Evolutionary conservation across 192 early-diverging fungal genomes (phyloP).

Genomic region (Linnemannia exigua): DNA sequence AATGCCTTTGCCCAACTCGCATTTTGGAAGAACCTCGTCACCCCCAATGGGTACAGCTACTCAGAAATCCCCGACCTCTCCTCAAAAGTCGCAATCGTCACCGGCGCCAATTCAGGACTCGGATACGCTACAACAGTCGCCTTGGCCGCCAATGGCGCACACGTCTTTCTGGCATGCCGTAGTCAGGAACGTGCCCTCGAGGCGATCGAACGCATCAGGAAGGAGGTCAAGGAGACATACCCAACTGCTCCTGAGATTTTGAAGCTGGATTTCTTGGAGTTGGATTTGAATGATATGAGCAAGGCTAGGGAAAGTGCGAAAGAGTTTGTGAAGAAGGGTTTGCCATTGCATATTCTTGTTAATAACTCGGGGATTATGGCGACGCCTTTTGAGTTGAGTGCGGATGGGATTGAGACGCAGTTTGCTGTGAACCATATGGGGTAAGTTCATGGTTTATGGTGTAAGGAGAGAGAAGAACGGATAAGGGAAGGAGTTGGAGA

Average conservation of each 20-base stretch:
- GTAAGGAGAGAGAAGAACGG: neutral
- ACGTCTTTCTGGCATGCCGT: slow-evolving; percentile 32
- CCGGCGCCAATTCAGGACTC: slow-evolving; percentile 60
- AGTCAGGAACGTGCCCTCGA: neutral
- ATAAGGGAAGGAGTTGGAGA: neutral
- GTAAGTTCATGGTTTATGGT: neutral
- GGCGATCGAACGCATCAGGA: slow-evolving; percentile 16
- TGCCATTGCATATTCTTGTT: slow-evolving; percentile 61
- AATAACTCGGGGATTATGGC: slow-evolving; percentile 53
- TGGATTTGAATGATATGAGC: slow-evolving; percentile 38
- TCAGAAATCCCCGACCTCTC: slow-evolving; percentile 51
- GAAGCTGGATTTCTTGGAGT: slow-evolving; percentile 40
- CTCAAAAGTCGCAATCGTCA: slow-evolving; percentile 60
- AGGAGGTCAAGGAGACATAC: slow-evolving; percentile 26
- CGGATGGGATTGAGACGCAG: slow-evolving; percentile 57
- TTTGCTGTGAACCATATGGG: slow-evolving; percentile 65
- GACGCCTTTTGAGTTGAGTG: slow-evolving; percentile 30
- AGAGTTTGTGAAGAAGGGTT: slow-evolving; percentile 28
- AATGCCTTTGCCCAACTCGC: neutral
- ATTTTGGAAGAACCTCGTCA: slow-evolving; percentile 12
- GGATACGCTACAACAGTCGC: slow-evolving; percentile 38
- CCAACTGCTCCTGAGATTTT: neutral
- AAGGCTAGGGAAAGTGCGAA: slow-evolving; percentile 32
- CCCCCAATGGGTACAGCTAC: slow-evolving; percentile 1
- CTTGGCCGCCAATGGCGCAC: slow-evolving; percentile 30